These are phyloP conservation scores for Coelastrella sp. DNA, from an alignment of 139 green algal genomes.

Conservation along the genomic window DNA sequence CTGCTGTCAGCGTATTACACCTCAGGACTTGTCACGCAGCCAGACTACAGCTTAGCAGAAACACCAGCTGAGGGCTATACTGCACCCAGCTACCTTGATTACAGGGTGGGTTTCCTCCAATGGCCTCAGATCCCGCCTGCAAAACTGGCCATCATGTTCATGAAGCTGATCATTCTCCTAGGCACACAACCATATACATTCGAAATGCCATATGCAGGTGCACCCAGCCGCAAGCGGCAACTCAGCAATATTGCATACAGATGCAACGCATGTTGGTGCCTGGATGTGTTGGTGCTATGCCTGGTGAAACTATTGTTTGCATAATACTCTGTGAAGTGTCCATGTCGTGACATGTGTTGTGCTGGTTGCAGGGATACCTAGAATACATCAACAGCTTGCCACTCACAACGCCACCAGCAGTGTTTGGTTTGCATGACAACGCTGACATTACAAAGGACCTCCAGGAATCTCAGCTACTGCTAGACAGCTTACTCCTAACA, in stretches of 20 bases:
- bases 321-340: background rate
- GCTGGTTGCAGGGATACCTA: slow-evolving; percentile 63
- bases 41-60: slow-evolving; percentile 26
- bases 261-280: no score
- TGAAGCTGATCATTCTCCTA: background rate
- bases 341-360: background rate
- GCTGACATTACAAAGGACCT: slow-evolving; percentile 92
- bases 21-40: background rate
- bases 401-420: slow-evolving; percentile 77
- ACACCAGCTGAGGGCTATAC: slow-evolving; percentile 17
- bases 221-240: no score
- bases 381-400: slow-evolving; percentile 83
- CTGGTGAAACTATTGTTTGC: no score
- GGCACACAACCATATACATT: no score
- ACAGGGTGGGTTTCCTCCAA: slow-evolving; percentile 2
- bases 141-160: background rate
- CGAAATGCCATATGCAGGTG: no score
- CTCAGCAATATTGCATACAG: no score
- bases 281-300: background rate
- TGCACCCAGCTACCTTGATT: slow-evolving; percentile 14
- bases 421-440: slow-evolving; percentile 96
- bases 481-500: slow-evolving; percentile 64
- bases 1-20: slow-evolving; percentile 81
- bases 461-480: slow-evolving; percentile 73
- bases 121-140: background rate